Conservation (phyloP, 106 monocot species). For the Platanthera guangdongensis region DNA sequence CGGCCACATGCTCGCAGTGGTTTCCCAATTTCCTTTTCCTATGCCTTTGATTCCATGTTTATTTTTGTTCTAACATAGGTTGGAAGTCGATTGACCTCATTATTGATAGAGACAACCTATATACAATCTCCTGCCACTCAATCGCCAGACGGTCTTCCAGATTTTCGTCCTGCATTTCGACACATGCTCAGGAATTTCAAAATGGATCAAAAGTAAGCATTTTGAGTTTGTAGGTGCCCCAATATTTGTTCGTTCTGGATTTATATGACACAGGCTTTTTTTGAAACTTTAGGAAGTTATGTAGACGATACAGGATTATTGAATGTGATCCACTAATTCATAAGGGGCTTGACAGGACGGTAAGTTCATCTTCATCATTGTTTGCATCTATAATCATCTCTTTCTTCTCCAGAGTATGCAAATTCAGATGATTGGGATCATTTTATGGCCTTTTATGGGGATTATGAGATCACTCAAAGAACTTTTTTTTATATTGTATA, state of each 20-base stretch:
- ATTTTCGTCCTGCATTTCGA: constrained; percentile 76
- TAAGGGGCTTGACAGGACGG: constrained; percentile 80
- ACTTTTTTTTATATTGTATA: too few species aligned
- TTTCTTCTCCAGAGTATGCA: too few species aligned
- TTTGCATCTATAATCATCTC: not conserved
- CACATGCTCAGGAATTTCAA: constrained; percentile 35
- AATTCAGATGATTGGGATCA: too few species aligned
- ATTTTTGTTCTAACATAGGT: constrained; percentile 30
- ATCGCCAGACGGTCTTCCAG: constrained; percentile 46
- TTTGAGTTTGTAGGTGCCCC: not conserved
- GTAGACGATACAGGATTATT: constrained; percentile 66
- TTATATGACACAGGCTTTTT: not conserved
- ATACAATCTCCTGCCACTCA: constrained; percentile 71
- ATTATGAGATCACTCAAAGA: too few species aligned
- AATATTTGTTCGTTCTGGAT: not conserved
- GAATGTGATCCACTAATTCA: constrained; percentile 80
- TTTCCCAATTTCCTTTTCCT: not conserved
- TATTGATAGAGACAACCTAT: constrained; percentile 65
- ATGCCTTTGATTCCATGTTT: not conserved
- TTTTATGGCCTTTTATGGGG: too few species aligned
- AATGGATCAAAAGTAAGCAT: constrained; percentile 39
- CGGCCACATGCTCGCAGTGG: not conserved
- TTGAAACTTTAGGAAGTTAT: constrained; percentile 28
- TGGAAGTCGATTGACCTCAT: constrained; percentile 72
- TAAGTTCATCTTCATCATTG: constrained; percentile 24